A percentile compares a stretch with the other conserved stretches of the same genome.
Evolutionary conservation across 2,329 filamentous ascomycete species (phyloP).

Genomic region (Dothideomycetidae sp.): DNA sequence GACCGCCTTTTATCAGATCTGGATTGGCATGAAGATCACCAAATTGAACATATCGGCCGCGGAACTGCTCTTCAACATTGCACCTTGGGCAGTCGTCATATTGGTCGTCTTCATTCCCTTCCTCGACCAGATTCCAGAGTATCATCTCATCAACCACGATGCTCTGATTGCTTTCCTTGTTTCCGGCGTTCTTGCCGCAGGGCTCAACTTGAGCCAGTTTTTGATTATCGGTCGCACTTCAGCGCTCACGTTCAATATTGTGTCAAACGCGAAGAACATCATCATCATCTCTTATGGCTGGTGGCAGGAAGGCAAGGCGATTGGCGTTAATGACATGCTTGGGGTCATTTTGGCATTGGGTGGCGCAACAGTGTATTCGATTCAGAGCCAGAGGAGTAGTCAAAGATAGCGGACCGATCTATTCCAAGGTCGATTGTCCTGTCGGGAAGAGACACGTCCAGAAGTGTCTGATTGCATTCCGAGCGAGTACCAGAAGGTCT

Average conservation of each 20-base stretch:
- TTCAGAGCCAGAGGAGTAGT: no score
- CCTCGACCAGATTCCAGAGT: no score
- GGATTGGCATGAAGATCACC: conserved; percentile 52
- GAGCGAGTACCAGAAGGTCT: no score
- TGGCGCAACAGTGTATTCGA: no score
- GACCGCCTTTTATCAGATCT: conserved; percentile 55
- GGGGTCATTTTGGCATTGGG: conserved; percentile 21
- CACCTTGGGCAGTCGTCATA: conserved; percentile 33
- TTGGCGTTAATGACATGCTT: conserved; percentile 19
- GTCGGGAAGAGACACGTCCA: no score
- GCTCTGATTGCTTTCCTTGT: no score
- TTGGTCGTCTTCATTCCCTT: conserved; percentile 36
- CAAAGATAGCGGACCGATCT: no score
- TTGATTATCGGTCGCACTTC: conserved; percentile 23
- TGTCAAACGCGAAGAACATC: conserved; percentile 24
- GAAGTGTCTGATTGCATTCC: no score
- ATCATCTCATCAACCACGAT: no score
- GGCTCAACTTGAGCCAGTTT: conserved; percentile 41
- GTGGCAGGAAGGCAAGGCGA: conserved; percentile 15
- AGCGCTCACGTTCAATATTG: conserved; percentile 22
- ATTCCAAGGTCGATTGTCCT: no score
- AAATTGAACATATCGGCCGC: conserved; percentile 53
- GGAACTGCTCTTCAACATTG: conserved; percentile 45
- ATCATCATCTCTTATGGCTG: conserved; percentile 22
- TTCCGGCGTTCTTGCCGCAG: conserved; percentile 47